These are phyloP conservation scores for Stentor coeruleus DNA, from an alignment of 73 alveolate genomes.

Conservation along the genomic window DNA sequence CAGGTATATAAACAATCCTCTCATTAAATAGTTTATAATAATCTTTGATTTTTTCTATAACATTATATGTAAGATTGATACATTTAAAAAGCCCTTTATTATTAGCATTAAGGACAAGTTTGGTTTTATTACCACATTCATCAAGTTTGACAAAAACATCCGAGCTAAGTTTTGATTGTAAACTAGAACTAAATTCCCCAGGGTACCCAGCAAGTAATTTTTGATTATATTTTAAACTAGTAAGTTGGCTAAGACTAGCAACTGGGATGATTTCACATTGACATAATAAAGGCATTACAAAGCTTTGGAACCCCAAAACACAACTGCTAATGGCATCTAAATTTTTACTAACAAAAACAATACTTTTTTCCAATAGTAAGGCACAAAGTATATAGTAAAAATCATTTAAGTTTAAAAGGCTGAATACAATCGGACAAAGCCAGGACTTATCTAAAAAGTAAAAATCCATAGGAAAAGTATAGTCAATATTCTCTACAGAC, in stretches of 20 bases:
- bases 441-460: not conserved
- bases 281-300: not conserved
- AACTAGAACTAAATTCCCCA: too few relatives aligned
- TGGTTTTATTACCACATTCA: too few relatives aligned
- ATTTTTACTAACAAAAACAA: not conserved
- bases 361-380: not conserved
- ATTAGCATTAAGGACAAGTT: too few relatives aligned
- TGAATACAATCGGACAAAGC: not conserved
- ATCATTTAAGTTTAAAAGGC: not conserved
- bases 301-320: not conserved
- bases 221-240: too few relatives aligned
- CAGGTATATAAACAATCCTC: not conserved
- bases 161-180: too few relatives aligned
- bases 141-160: too few relatives aligned
- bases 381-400: not conserved
- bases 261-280: too few relatives aligned
- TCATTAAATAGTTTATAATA: too few relatives aligned
- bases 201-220: too few relatives aligned
- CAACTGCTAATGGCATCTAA: not conserved
- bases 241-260: too few relatives aligned
- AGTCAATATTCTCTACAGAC: not conserved
- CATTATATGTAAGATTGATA: not conserved
- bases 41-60: not conserved
- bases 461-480: not conserved
- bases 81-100: too few relatives aligned